phyloP scores from a whole-genome alignment of 202 grass and related monocot genomes.

The Schoenoplectus triqueter region DNA sequence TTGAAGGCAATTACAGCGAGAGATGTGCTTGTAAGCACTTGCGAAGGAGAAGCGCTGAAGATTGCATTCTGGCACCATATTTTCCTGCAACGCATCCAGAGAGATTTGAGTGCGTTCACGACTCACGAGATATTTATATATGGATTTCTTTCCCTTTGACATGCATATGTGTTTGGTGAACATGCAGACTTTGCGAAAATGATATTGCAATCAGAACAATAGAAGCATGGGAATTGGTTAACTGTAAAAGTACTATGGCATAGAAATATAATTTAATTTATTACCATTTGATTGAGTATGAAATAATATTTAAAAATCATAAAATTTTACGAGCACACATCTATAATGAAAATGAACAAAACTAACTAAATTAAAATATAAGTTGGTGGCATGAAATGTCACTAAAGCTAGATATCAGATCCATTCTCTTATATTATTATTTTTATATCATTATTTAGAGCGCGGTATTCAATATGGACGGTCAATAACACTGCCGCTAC shows the following conservation, averaged over 20 bases:
- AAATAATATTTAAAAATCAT: too few species aligned
- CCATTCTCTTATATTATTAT: too few species aligned
- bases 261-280: neutral
- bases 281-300: too few species aligned
- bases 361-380: too few species aligned
- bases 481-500: too few species aligned
- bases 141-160: neutral
- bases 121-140: slow-evolving; percentile 49
- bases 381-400: too few species aligned
- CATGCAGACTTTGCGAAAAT: neutral
- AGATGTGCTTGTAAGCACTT: slow-evolving; percentile 76
- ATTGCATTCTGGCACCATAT: slow-evolving; percentile 58
- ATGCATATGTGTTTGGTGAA: neutral
- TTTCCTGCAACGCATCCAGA: slow-evolving; percentile 56
- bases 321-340: too few species aligned
- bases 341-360: too few species aligned
- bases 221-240: neutral
- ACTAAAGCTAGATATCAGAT: too few species aligned
- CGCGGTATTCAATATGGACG: too few species aligned
- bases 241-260: neutral
- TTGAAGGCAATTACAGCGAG: slow-evolving; percentile 34
- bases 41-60: slow-evolving; percentile 51
- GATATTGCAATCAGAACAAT: neutral
- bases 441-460: too few species aligned
- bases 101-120: slow-evolving; percentile 56